Conservation (phyloP, 202 grass and related monocot species). For the Panicum hallii region DNA sequence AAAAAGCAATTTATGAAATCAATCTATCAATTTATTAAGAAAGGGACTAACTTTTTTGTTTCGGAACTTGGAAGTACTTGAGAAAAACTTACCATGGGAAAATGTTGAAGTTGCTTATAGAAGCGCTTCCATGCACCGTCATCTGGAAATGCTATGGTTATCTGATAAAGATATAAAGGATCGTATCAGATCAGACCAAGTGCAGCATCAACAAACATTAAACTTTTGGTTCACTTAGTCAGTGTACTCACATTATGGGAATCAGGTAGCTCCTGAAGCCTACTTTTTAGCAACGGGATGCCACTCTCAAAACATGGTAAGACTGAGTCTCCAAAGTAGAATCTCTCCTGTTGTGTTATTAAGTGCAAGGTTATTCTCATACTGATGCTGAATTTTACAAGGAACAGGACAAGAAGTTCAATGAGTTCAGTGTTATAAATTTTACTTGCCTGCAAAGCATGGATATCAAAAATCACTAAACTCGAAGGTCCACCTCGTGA, state of each 20-base stretch:
- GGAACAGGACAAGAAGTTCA: slow-evolving; percentile 8
- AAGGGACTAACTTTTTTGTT: not conserved
- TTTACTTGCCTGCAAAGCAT: slow-evolving; percentile 82
- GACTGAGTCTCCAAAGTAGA: slow-evolving; percentile 95
- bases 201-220: slow-evolving; percentile 2
- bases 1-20: slow-evolving; percentile 29
- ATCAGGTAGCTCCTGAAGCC: slow-evolving; percentile 87
- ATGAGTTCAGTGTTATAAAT: slow-evolving; percentile 14
- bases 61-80: slow-evolving; percentile 8
- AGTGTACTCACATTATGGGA: slow-evolving; percentile 78
- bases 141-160: slow-evolving; percentile 99
- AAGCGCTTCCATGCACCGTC: slow-evolving; percentile 97
- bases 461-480: slow-evolving; percentile 94
- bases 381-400: not conserved
- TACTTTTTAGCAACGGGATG: slow-evolving; percentile 79
- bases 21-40: slow-evolving; percentile 4
- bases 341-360: slow-evolving; percentile 72
- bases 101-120: slow-evolving; percentile 99
- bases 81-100: slow-evolving; percentile 78
- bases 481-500: slow-evolving; percentile 96
- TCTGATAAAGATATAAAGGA: slow-evolving; percentile 59
- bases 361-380: slow-evolving; percentile 38
- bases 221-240: slow-evolving; percentile 3
- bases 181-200: slow-evolving; percentile 25
- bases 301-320: slow-evolving; percentile 99